Evolutionary conservation across 352 stramenopile genomes (phyloP).

Genomic region (Phytophthora kernoviae): DNA sequence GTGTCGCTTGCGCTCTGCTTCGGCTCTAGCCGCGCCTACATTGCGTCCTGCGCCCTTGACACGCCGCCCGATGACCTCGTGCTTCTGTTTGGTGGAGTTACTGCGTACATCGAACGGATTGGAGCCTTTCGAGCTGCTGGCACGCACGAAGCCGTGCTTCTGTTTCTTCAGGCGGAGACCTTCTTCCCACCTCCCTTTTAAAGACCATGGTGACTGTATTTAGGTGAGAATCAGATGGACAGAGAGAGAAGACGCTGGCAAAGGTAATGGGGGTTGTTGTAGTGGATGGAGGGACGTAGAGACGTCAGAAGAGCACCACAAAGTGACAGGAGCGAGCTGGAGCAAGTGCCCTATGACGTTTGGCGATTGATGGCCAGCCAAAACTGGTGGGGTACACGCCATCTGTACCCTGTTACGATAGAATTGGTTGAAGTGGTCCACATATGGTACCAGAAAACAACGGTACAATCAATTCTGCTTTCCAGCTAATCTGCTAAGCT

Average conservation of each 20-base stretch:
- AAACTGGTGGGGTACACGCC: neutral
- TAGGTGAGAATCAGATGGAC: neutral
- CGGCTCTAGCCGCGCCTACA: constrained; percentile 79
- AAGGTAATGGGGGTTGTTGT: neutral
- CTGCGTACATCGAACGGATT: constrained; percentile 92
- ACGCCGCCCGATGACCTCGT: constrained; percentile 89
- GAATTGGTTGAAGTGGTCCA: too few relatives aligned
- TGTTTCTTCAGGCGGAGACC: constrained; percentile 21
- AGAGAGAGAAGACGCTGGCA: neutral
- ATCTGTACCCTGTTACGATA: too few relatives aligned
- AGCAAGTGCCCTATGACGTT: neutral
- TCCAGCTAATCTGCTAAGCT: too few relatives aligned
- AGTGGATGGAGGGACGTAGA: neutral
- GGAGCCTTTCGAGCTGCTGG: constrained; percentile 34
- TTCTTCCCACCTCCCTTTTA: constrained; percentile 58
- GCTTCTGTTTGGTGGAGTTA: constrained; percentile 85
- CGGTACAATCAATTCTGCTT: too few relatives aligned
- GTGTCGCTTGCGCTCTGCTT: constrained; percentile 84
- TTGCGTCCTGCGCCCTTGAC: constrained; percentile 91
- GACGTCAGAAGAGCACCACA: neutral
- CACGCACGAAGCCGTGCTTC: constrained; percentile 23
- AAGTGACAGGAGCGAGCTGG: neutral
- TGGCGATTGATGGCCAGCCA: constrained; percentile 3
- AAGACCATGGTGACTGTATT: constrained; percentile 33
- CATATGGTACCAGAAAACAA: too few relatives aligned